Evolutionary conservation across 768 basidiomycete genomes (phyloP).

Genomic region (Mycena epipterygia): DNA sequence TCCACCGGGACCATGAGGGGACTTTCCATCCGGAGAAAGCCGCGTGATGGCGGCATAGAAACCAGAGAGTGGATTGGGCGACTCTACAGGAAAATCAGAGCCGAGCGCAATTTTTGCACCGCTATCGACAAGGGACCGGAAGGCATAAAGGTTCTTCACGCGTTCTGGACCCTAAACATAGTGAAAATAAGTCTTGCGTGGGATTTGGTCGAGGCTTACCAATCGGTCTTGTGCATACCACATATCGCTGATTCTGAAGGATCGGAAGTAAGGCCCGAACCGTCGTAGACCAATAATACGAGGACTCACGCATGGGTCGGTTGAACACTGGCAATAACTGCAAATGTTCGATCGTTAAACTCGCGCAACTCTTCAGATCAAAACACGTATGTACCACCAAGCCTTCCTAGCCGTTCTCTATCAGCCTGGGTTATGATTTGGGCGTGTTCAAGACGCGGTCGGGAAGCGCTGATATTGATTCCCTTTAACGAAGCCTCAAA

Average conservation of each 20-base stretch:
- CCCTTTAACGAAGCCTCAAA: constrained; percentile 79
- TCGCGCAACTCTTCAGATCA: too few species aligned
- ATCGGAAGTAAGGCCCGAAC: constrained; percentile 18
- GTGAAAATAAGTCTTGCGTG: neutral
- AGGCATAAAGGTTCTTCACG: constrained; percentile 89
- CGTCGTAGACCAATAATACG: constrained; percentile 7
- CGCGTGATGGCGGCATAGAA: constrained; percentile 93
- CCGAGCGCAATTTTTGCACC: constrained; percentile 83
- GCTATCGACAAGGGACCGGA: constrained; percentile 76
- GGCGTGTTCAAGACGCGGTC: constrained; percentile 92
- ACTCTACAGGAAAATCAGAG: constrained; percentile 93
- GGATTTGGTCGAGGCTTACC: constrained; percentile 50
- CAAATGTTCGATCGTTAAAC: constrained; percentile 18
- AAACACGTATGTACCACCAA: constrained; percentile 75
- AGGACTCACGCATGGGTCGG: constrained; percentile 86
- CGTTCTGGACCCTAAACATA: constrained; percentile 79
- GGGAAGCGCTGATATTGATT: constrained; percentile 71
- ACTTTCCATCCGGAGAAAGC: constrained; percentile 74
- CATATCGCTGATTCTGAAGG: constrained; percentile 85
- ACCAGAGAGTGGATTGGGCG: constrained; percentile 84
- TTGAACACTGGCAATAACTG: constrained; percentile 92
- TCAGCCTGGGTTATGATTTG: constrained; percentile 87
- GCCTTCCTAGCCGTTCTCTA: constrained; percentile 79
- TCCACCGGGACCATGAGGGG: constrained; percentile 86
- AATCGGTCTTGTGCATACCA: constrained; percentile 89